These are phyloP conservation scores for Anisodus acutangulus DNA, from an alignment of 257 asterid genomes.

Conservation along the genomic window DNA sequence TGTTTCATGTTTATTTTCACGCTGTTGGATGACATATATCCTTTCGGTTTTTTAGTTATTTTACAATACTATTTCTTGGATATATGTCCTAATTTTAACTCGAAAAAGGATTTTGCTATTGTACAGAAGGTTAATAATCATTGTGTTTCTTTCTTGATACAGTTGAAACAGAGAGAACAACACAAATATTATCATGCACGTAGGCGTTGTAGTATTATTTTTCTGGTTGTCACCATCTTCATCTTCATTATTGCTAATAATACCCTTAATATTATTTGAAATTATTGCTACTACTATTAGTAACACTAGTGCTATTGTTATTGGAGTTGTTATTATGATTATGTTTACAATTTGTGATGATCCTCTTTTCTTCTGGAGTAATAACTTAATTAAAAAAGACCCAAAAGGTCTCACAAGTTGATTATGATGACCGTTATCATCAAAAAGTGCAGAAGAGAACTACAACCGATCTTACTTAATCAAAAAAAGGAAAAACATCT, in stretches of 20 bases:
- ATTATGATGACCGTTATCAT: background rate
- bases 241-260: background rate
- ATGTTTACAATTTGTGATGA: background rate
- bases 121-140: background rate
- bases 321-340: conserved; percentile 16
- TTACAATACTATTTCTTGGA: conserved; percentile 14
- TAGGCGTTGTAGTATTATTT: background rate
- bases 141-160: conserved; percentile 9
- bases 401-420: background rate
- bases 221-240: background rate
- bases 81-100: conserved; percentile 13
- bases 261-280: background rate
- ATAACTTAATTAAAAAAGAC: background rate
- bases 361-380: background rate
- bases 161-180: conserved; percentile 13
- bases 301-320: background rate
- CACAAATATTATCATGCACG: background rate
- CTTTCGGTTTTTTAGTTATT: background rate
- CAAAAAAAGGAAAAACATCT: background rate
- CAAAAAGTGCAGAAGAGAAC: background rate
- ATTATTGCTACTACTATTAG: background rate
- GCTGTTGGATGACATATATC: background rate
- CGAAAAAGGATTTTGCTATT: background rate
- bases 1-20: background rate
- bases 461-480: background rate